phyloP scores from a whole-genome alignment of 208 protist species.

The Acanthamoeba lenticulata region DNA sequence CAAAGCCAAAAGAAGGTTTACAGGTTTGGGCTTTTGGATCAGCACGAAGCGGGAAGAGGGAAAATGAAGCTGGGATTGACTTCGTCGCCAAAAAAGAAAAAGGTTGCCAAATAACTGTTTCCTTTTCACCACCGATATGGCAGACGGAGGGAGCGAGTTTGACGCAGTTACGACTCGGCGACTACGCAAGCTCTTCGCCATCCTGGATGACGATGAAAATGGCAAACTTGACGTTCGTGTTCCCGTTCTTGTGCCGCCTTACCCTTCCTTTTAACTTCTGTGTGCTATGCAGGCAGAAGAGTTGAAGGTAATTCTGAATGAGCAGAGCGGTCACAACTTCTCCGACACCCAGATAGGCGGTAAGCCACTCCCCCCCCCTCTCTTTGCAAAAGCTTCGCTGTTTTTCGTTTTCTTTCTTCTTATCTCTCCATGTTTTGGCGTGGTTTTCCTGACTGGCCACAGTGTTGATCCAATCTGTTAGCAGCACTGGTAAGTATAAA shows the following conservation, averaged over 20 bases:
- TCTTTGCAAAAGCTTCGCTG: too few species aligned
- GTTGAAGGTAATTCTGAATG: background rate
- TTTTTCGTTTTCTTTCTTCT: too few species aligned
- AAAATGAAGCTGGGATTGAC: too few species aligned
- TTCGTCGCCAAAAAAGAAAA: too few species aligned
- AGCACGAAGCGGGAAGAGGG: too few species aligned
- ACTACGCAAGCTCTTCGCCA: background rate
- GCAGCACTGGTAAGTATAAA: background rate
- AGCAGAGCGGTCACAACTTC: background rate
- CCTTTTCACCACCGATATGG: too few species aligned
- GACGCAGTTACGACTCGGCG: background rate
- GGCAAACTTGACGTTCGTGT: background rate
- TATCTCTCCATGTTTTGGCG: background rate
- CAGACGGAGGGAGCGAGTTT: background rate
- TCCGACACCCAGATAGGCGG: background rate
- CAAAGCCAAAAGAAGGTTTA: too few species aligned
- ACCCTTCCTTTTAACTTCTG: background rate
- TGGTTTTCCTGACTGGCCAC: too few species aligned
- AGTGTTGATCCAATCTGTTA: background rate
- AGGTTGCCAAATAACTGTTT: too few species aligned
- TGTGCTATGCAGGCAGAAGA: background rate
- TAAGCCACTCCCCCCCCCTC: background rate
- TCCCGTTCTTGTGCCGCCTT: too few species aligned
- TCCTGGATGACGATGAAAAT: background rate
- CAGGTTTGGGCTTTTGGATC: too few species aligned